phyloP scores from a whole-genome alignment of 2,329 filamentous ascomycete species.

The Hypoxylon sp. region DNA sequence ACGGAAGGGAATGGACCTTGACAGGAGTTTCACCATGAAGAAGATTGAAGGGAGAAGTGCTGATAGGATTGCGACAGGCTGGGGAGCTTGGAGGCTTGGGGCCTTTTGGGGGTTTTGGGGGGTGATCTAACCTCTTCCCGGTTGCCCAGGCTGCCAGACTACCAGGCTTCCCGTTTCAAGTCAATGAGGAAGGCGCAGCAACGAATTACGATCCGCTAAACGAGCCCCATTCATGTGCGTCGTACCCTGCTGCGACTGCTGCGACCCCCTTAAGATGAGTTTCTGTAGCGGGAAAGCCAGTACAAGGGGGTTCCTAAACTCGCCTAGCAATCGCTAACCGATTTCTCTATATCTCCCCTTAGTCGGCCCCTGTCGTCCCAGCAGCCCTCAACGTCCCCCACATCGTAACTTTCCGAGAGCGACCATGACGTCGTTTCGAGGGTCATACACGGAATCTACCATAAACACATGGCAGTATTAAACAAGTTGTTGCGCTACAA shows the following conservation, averaged over 20 bases:
- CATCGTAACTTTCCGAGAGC: conserved; percentile 12
- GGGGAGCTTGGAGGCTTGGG: conserved; percentile 16
- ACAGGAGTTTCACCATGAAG: conserved; percentile 26
- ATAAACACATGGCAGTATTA: background rate
- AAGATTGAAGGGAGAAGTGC: conserved; percentile 22
- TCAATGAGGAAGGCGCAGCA: conserved; percentile 35
- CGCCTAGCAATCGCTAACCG: conserved; percentile 28
- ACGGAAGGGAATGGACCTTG: conserved; percentile 19
- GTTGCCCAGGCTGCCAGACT: conserved; percentile 24
- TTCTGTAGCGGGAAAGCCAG: background rate
- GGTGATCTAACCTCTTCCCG: background rate
- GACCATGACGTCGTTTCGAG: conserved; percentile 35
- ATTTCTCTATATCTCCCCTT: conserved; percentile 19
- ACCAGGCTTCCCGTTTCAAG: conserved; percentile 36
- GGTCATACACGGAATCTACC: too few species aligned
- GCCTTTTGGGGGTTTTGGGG: too few species aligned
- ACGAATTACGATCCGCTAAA: conserved; percentile 16
- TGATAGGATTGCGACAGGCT: conserved; percentile 16
- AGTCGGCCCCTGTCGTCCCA: conserved; percentile 21
- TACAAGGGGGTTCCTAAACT: conserved; percentile 26
- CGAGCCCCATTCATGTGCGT: too few species aligned
- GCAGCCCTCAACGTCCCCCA: conserved; percentile 22
- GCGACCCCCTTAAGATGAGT: conserved; percentile 6
- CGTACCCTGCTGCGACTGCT: background rate
- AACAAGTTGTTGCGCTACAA: background rate